Base-by-base conservation (phyloP, 2,329 filamentous ascomycete species). In the Dothideomycetidae sp. region DNA sequence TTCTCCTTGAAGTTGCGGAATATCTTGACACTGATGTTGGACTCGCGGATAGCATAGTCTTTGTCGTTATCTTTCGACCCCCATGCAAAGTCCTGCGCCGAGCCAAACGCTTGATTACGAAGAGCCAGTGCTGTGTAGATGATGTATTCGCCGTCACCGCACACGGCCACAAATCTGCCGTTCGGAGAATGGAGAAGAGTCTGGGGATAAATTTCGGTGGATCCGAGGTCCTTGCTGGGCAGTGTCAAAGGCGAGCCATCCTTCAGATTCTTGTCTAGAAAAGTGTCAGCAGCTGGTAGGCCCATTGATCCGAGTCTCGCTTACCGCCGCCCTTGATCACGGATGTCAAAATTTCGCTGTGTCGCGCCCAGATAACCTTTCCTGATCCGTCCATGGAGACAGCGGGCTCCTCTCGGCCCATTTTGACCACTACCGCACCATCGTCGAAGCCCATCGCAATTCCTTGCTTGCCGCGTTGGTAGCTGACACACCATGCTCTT, bases 1-100 rank as follows among this genome's bases (percentile, higher is more conserved):
- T 92, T 88, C 59, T 96, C 90, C 48, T 86, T 79, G 64, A 98
- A 96, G 62, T 96, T 96, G 62, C 90, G 88, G 70, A 90, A 96
- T 23, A 96, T 76, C 68, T 94, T 94, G 52, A 98, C 85, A 52
- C 81, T 93, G 33, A 88, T 93, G 17, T 81, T 64, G 3, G 86
- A 94, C 61, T 98, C 90, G 23, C 90, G 79, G 50, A 98, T 96
- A 28, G 90, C 90, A 54, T 93, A 96, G 58, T 98, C 90, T 58
- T 94, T 96, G 64, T 84, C 93, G 62, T 94, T 93, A 41, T 94
- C 88, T 61, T 93, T 94, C 31, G 82, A 83, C 0, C 81, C 88
- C 90, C 90, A 98, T 9, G 82, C 86, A 57, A 98, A 98, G 61
- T 98, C 90, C 36, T 96, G 65, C 5, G 88, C 90, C 29, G 83